phyloP scores from a whole-genome alignment of 2,329 filamentous ascomycete species.

The Thelonectria olida region DNA sequence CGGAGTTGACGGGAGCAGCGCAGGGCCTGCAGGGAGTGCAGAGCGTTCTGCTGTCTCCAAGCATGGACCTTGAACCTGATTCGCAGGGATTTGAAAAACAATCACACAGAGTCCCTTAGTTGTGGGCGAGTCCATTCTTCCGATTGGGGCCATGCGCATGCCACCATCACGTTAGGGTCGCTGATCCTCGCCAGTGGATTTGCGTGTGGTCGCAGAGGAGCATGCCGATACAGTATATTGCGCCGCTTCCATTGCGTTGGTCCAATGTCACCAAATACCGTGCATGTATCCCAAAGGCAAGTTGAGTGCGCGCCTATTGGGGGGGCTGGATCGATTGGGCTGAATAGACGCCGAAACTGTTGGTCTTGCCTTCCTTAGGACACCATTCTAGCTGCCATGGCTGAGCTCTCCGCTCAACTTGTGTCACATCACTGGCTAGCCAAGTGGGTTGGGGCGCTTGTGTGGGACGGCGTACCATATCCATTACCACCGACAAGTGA shows the following conservation, averaged over 20 bases:
- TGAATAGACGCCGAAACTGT: conserved; percentile 43
- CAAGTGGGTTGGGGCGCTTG: conserved; percentile 8
- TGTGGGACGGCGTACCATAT: conserved; percentile 19
- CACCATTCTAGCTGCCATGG: conserved; percentile 27
- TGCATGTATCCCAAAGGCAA: background rate
- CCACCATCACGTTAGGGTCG: conserved; percentile 38
- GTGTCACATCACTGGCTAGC: conserved; percentile 24
- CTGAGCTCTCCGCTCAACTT: conserved; percentile 21
- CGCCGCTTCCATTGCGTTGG: background rate
- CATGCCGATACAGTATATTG: conserved; percentile 12
- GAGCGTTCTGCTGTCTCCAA: conserved; percentile 30
- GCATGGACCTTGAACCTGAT: conserved; percentile 34
- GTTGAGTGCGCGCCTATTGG: conserved; percentile 33
- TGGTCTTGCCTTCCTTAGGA: conserved; percentile 11
- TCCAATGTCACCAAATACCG: background rate
- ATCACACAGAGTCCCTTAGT: conserved; percentile 27
- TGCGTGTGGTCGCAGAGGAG: conserved; percentile 33
- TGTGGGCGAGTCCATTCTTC: conserved; percentile 41
- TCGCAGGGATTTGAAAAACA: conserved; percentile 20
- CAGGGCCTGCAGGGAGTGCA: conserved; percentile 25
- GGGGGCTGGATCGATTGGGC: conserved; percentile 37
- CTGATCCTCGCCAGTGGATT: conserved; percentile 44
- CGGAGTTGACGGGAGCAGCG: conserved; percentile 21
- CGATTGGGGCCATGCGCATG: conserved; percentile 40
- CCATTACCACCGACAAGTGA: background rate